These are phyloP conservation scores for Teunomyces tritomae DNA, from an alignment of 805 yeast genomes.

Conservation along the genomic window DNA sequence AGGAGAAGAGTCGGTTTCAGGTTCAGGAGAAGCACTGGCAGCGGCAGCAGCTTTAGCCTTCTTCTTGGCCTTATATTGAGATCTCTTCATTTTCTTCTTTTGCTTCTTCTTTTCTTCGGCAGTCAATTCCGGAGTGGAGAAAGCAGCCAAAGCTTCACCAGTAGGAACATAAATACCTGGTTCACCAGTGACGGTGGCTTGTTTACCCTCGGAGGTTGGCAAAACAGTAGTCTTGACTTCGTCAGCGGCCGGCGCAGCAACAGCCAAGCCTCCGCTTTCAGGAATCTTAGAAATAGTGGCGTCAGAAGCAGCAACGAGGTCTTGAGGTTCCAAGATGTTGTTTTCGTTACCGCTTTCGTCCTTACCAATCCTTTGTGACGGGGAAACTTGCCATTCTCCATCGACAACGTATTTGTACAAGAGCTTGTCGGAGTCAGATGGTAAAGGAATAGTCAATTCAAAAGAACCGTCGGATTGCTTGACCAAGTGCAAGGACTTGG, in stretches of 20 bases:
- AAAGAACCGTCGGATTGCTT: slow-evolving; percentile 61
- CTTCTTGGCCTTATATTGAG: slow-evolving; percentile 42
- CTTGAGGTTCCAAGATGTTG: slow-evolving; percentile 43
- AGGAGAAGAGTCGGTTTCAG: slow-evolving; percentile 8
- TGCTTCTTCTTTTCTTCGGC: slow-evolving; percentile 40
- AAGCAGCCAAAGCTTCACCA: slow-evolving; percentile 63
- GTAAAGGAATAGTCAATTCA: slow-evolving; percentile 55
- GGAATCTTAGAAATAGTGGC: slow-evolving; percentile 27
- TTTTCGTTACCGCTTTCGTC: slow-evolving; percentile 53
- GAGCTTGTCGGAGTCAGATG: slow-evolving; percentile 36
- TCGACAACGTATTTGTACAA: slow-evolving; percentile 67
- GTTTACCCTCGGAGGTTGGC: slow-evolving; percentile 44
- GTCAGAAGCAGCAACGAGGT: slow-evolving; percentile 21
- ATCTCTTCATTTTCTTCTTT: slow-evolving; percentile 44
- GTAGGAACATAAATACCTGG: slow-evolving; percentile 72
- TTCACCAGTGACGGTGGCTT: slow-evolving; percentile 53
- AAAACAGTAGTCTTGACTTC: slow-evolving; percentile 39
- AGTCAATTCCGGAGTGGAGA: slow-evolving; percentile 33
- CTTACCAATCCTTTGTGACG: slow-evolving; percentile 37
- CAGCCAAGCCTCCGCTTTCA: slow-evolving; percentile 30
- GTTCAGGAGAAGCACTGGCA: slow-evolving; percentile 9
- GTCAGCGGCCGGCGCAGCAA: slow-evolving; percentile 6
- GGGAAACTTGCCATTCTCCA: slow-evolving; percentile 57
- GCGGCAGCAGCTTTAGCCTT: slow-evolving; percentile 15
- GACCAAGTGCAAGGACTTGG: slow-evolving; percentile 56